Evolutionary conservation across 108 stramenopile species (phyloP), one percentile per base, ranked within the genome.

Genomic region (Cyclotella choctawhatcheeana): DNA sequence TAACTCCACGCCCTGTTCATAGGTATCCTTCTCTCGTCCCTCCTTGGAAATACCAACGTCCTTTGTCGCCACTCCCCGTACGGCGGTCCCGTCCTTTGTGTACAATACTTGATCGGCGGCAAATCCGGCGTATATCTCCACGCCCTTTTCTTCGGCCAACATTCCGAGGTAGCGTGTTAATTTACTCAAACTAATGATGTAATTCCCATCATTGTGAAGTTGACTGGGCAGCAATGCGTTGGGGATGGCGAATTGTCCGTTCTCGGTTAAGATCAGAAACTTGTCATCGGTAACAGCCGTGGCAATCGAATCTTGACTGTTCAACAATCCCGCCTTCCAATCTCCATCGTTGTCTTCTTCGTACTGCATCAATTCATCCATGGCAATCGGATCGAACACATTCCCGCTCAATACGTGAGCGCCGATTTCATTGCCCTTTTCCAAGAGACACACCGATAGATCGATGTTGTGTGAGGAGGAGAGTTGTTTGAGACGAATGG

Each of bases 61-160:
- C 6, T 97, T 90, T 13, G 99, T 99, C 16, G 97, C 97, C 45
- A 99, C 93, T 26, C 99, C 99, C 21, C 73, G 48, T 17, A 98
- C 97, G 2, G 69, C 97, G 2, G 69, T 69, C 2, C 25, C 77
- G 13, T 55, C 76, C 13, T 90, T 72, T 53, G 79, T 66, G 56
- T 94, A 92, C 44, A 99, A 69, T 8, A 98, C 98, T 73, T 98
- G 97, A 44, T 83, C 75, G 0, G 98, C 99, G 31, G 99, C 93
- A 74, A 98, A 98, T 7, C 98, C 99, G 0, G 99, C 93, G 69
- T 98, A 99, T 22, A 99, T 91, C 77, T 99, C 99, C 5, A 99
- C 98, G 18, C 97, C 99, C 48, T 97, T 43, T 55, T 96, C 96
- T 85, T 99, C 98, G 7, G 99, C 99, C 74, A 97, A 85, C 55